phyloP scores from a whole-genome alignment of 2,329 filamentous ascomycete genomes.

The Uncinocarpus reesii region DNA sequence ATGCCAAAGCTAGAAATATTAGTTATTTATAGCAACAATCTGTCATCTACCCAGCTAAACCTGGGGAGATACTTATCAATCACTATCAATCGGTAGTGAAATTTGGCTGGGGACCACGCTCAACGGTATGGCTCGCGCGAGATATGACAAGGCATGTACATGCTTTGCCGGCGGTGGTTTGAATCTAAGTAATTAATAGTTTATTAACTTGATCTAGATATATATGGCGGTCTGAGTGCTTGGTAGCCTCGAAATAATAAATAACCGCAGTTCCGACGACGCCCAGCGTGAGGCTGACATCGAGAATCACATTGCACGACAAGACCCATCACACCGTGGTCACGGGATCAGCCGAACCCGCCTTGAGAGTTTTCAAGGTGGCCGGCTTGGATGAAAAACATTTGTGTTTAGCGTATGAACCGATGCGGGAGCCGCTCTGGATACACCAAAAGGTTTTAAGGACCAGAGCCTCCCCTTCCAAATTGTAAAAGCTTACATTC shows the following conservation, averaged over 20 bases:
- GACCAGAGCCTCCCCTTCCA: slow-evolving; percentile 19
- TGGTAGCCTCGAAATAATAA: slow-evolving; percentile 15
- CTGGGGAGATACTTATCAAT: slow-evolving; percentile 13
- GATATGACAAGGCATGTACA: slow-evolving; percentile 21
- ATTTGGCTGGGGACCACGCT: slow-evolving; percentile 32
- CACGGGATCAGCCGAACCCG: slow-evolving; percentile 21
- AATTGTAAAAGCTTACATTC: no score
- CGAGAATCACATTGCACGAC: slow-evolving; percentile 19
- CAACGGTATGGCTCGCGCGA: slow-evolving; percentile 35
- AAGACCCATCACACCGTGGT: slow-evolving; percentile 22
- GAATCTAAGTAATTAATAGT: neutral
- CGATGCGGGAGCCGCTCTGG: slow-evolving; percentile 27
- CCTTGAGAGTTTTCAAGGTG: slow-evolving; percentile 22
- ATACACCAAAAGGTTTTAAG: slow-evolving; percentile 20
- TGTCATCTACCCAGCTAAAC: slow-evolving; percentile 15
- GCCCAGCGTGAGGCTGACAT: slow-evolving; percentile 21
- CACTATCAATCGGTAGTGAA: slow-evolving; percentile 13
- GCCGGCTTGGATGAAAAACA: slow-evolving; percentile 21
- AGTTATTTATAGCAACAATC: no score
- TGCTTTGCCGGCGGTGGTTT: no score
- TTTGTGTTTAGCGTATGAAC: slow-evolving; percentile 27
- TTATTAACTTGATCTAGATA: neutral
- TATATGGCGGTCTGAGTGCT: slow-evolving; percentile 5
- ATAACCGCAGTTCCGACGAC: neutral
- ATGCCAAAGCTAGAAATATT: no score